Conservation (phyloP, 805 yeast genomes). For the Candida adriatica region DNA sequence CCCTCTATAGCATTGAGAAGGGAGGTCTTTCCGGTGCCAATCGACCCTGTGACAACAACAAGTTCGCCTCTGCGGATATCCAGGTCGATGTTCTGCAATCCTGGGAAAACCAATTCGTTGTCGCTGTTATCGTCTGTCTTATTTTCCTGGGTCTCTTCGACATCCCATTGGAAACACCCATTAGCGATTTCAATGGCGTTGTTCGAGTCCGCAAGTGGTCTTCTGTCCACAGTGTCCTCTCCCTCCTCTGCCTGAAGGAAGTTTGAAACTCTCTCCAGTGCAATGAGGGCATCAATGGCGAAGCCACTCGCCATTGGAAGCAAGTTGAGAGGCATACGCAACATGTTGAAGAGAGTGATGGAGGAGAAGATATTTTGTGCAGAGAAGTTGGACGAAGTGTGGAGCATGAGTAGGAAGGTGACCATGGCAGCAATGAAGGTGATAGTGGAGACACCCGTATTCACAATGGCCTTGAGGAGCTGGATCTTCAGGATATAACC, state of each 20-base stretch:
- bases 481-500: constrained; percentile 54
- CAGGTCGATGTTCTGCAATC: constrained; percentile 43
- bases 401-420: constrained; percentile 55
- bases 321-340: constrained; percentile 54
- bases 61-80: constrained; percentile 58
- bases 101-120: constrained; percentile 29
- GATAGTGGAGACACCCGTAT: constrained; percentile 56
- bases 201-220: constrained; percentile 30
- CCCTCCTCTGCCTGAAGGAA: constrained; percentile 37
- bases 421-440: constrained; percentile 53
- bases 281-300: constrained; percentile 55
- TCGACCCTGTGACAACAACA: constrained; percentile 67
- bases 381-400: constrained; percentile 33
- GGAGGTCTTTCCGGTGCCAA: constrained; percentile 80
- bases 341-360: constrained; percentile 56
- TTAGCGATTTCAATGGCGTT: constrained; percentile 37
- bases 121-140: constrained; percentile 7
- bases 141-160: constrained; percentile 21
- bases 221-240: constrained; percentile 23
- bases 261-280: constrained; percentile 43
- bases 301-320: constrained; percentile 61
- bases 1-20: constrained; percentile 67
- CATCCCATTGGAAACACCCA: constrained; percentile 53
- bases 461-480: constrained; percentile 51
- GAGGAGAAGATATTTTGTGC: constrained; percentile 70